phyloP scores from a whole-genome alignment of 106 monocot species.

The Ottelia alismoides region DNA sequence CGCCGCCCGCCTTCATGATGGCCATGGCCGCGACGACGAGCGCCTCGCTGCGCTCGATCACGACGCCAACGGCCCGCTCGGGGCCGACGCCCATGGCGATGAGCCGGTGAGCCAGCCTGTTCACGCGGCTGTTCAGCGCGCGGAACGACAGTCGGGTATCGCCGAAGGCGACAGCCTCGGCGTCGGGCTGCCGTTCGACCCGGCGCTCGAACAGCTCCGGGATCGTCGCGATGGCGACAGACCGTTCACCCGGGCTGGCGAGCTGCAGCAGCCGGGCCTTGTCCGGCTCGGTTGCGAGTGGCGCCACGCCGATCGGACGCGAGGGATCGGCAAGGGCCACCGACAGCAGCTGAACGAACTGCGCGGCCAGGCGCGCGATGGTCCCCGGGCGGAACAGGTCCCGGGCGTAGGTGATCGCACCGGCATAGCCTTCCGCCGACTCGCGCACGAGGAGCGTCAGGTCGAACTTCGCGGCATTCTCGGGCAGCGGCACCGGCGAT shows the following conservation, averaged over 20 bases:
- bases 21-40: background rate
- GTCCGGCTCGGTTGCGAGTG: background rate
- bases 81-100: background rate
- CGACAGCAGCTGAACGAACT: background rate
- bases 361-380: background rate
- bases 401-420: background rate
- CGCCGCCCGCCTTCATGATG: background rate
- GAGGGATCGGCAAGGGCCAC: background rate
- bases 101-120: background rate
- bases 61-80: background rate
- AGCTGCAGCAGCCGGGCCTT: background rate
- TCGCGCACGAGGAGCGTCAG: background rate
- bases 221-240: background rate
- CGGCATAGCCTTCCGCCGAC: background rate
- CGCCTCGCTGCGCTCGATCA: background rate
- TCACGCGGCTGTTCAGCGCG: background rate
- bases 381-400: background rate
- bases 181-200: background rate
- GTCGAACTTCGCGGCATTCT: background rate
- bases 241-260: background rate
- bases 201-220: background rate
- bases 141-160: background rate
- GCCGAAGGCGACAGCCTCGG: background rate
- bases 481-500: background rate
- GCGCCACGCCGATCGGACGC: background rate